Conservation (phyloP, 208 protist species). For the Tritrichomonas foetus region DNA sequence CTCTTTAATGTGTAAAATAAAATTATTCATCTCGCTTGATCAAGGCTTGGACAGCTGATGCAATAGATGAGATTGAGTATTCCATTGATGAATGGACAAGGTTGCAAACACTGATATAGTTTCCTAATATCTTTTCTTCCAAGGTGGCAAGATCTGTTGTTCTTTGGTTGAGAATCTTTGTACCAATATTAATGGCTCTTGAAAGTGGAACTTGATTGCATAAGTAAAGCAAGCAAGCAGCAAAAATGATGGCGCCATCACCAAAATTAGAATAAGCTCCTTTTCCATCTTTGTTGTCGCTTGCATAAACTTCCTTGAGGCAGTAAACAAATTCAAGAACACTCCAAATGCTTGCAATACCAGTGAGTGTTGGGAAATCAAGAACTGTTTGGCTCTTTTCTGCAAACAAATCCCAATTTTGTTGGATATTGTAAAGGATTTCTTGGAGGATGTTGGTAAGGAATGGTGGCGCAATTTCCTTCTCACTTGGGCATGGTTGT, state of each 20-base stretch:
- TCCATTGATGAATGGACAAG: background rate
- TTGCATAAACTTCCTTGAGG: background rate
- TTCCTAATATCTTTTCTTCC: background rate
- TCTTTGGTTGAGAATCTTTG: background rate
- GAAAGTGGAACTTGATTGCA: background rate
- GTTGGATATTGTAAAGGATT: background rate
- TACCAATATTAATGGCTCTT: background rate
- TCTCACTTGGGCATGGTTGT: background rate
- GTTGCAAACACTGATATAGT: background rate
- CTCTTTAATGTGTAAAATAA: no score
- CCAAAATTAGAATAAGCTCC: background rate
- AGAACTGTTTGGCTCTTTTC: background rate
- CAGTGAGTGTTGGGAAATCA: background rate
- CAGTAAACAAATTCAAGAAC: background rate
- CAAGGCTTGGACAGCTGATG: background rate
- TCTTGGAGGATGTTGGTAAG: background rate
- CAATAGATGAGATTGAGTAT: background rate
- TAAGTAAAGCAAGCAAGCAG: background rate
- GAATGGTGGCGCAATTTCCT: slow-evolving; percentile 18
- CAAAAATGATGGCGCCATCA: background rate
- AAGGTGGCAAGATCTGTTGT: background rate
- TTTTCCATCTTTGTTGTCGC: background rate
- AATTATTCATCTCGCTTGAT: background rate
- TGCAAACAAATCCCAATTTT: background rate
- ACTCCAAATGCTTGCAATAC: background rate